These are phyloP conservation scores for Ephemerocybe angulata DNA, from an alignment of 768 basidiomycete genomes.

Conservation along the genomic window DNA sequence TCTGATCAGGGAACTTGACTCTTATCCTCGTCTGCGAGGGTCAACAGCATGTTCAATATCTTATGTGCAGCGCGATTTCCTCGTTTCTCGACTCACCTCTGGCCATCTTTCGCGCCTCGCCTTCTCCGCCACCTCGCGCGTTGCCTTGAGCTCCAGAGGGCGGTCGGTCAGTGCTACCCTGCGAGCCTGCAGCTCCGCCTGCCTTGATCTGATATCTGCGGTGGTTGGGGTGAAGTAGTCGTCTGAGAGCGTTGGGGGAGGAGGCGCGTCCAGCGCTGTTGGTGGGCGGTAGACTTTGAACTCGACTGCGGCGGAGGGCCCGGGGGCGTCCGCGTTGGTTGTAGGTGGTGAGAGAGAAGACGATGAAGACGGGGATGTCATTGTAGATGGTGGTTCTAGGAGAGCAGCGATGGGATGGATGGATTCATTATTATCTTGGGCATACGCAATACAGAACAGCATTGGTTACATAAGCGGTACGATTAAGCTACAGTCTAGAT, in stretches of 20 bases:
- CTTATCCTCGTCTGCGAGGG: conserved; percentile 69
- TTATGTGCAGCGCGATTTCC: too few species aligned
- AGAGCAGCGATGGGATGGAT: not conserved
- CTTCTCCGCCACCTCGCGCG: conserved; percentile 59
- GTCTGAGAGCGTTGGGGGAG: conserved; percentile 67
- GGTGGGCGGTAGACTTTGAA: conserved; percentile 10
- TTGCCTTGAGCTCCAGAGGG: conserved; percentile 63
- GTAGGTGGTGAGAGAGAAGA: not conserved
- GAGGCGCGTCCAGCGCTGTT: conserved; percentile 26
- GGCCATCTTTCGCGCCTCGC: conserved; percentile 69
- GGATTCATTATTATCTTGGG: conserved; percentile 1
- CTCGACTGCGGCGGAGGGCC: not conserved
- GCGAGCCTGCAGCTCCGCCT: conserved; percentile 57
- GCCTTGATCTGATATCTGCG: conserved; percentile 67
- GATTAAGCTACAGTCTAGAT: not conserved
- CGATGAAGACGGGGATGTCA: not conserved
- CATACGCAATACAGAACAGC: conserved; percentile 1
- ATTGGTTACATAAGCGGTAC: conserved; percentile 10
- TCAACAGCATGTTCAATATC: not conserved
- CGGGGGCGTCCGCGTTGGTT: not conserved
- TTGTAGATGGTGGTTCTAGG: not conserved
- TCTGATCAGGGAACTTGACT: conserved; percentile 76
- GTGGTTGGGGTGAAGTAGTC: conserved; percentile 70
- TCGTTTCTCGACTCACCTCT: conserved; percentile 55
- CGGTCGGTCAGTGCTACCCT: conserved; percentile 63